Percentiles rank a stretch among this genome's conserved stretches.
These are phyloP conservation scores for Penicillium paxilli DNA, from an alignment of 495 filamentous ascomycete genomes.

Conservation along the genomic window DNA sequence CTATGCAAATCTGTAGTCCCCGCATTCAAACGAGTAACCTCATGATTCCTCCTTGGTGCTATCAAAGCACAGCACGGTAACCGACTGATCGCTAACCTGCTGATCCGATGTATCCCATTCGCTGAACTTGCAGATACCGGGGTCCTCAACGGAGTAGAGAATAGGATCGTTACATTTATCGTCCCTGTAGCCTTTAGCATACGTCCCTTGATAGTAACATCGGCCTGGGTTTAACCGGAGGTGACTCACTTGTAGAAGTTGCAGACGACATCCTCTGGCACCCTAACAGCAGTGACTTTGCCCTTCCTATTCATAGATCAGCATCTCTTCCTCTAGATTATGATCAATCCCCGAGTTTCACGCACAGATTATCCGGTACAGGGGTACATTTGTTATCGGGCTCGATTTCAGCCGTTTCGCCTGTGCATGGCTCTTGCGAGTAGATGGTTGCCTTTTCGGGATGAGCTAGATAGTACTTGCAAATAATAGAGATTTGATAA, in stretches of 20 bases:
- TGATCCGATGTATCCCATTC: background rate
- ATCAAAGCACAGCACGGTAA: background rate
- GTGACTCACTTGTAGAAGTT: background rate
- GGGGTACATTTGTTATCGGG: background rate
- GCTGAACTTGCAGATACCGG: background rate
- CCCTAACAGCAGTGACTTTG: background rate
- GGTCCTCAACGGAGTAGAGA: background rate
- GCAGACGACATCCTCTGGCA: background rate
- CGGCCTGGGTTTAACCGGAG: background rate
- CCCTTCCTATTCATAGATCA: background rate
- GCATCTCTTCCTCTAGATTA: too few relatives aligned
- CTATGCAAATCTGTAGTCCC: too few relatives aligned
- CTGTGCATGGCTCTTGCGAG: constrained; percentile 1
- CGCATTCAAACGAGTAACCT: too few relatives aligned
- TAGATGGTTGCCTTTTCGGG: background rate
- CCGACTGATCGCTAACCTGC: background rate
- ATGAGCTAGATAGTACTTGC: background rate
- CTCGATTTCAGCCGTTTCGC: background rate
- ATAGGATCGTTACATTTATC: background rate
- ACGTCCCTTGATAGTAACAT: background rate
- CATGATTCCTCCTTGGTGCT: background rate
- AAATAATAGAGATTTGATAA: background rate
- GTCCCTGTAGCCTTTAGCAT: background rate
- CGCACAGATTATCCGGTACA: background rate
- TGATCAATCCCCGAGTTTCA: background rate